A percentile compares a stretch with the other conserved stretches of the same genome.
These are phyloP conservation scores for Suillus lakei DNA, from an alignment of 768 basidiomycete species.

Conservation along the genomic window DNA sequence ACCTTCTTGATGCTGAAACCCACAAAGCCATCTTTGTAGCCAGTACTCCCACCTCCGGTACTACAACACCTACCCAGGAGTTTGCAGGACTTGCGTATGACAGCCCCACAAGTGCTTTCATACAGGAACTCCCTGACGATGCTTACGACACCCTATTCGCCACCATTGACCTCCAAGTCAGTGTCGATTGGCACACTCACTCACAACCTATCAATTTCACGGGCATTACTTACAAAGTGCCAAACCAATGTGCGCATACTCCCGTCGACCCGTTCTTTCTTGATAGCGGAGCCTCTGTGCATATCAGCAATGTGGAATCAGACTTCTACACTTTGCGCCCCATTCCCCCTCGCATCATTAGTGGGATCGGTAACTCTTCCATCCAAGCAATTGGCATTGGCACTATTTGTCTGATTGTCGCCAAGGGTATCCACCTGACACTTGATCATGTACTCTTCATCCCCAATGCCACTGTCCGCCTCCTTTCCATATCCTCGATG, in stretches of 20 bases:
- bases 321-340: conserved; percentile 20
- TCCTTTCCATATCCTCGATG: conserved; percentile 29
- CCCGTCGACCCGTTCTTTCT: conserved; percentile 14
- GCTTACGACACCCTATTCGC: too few species aligned
- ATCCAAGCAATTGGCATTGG: conserved; percentile 24
- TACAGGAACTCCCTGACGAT: too few species aligned
- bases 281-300: conserved; percentile 15
- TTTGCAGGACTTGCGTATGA: too few species aligned
- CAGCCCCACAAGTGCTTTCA: too few species aligned
- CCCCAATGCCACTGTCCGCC: conserved; percentile 26
- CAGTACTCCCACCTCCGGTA: too few species aligned
- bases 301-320: conserved; percentile 17
- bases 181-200: background rate
- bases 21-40: too few species aligned
- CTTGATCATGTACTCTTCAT: conserved; percentile 25
- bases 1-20: too few species aligned
- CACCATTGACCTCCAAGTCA: background rate
- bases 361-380: conserved; percentile 20
- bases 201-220: background rate
- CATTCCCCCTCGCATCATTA: conserved; percentile 15
- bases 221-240: background rate
- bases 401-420: conserved; percentile 9
- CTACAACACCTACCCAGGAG: too few species aligned
- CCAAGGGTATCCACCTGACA: conserved; percentile 13
- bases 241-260: background rate